phyloP scores from a whole-genome alignment of 352 stramenopile species.

The Phytophthora cactorum region DNA sequence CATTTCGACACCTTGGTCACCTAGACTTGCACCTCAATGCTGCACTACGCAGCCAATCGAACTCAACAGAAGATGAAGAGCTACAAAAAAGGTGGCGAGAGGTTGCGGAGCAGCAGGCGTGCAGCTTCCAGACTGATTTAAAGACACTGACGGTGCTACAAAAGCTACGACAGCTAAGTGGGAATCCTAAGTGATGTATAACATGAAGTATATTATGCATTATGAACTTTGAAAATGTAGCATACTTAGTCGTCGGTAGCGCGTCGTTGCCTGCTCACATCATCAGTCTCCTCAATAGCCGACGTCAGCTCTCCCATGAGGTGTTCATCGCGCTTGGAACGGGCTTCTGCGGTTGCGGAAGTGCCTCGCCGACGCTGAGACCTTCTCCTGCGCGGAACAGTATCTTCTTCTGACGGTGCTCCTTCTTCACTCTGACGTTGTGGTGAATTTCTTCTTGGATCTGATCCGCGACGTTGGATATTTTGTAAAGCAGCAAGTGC shows the following conservation, averaged over 20 bases:
- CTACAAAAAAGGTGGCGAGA: constrained; percentile 12
- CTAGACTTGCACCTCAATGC: constrained; percentile 61
- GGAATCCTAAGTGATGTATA: constrained; percentile 10
- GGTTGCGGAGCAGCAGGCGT: constrained; percentile 17
- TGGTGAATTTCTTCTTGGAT: constrained; percentile 26
- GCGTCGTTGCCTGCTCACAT: neutral
- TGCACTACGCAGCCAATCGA: constrained; percentile 26
- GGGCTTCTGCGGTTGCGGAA: constrained; percentile 5
- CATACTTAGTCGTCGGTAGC: constrained; percentile 11
- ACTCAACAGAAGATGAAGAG: constrained; percentile 3
- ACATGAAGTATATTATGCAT: constrained; percentile 13
- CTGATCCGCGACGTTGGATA: constrained; percentile 53
- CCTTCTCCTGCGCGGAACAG: constrained; percentile 12
- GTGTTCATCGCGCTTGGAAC: constrained; percentile 12
- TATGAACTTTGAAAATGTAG: constrained; percentile 6
- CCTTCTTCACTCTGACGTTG: constrained; percentile 25
- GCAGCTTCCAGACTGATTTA: constrained; percentile 40
- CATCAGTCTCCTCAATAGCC: constrained; percentile 20
- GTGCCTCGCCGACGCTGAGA: constrained; percentile 20
- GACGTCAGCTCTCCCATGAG: constrained; percentile 27
- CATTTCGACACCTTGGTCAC: constrained; percentile 64
- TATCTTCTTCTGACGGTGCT: constrained; percentile 12
- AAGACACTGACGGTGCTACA: constrained; percentile 22
- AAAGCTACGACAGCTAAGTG: constrained; percentile 38
- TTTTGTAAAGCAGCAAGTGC: constrained; percentile 57